These are phyloP conservation scores for Yamadazyma oceani DNA, from an alignment of 1,139 yeast genomes.

Conservation along the genomic window DNA sequence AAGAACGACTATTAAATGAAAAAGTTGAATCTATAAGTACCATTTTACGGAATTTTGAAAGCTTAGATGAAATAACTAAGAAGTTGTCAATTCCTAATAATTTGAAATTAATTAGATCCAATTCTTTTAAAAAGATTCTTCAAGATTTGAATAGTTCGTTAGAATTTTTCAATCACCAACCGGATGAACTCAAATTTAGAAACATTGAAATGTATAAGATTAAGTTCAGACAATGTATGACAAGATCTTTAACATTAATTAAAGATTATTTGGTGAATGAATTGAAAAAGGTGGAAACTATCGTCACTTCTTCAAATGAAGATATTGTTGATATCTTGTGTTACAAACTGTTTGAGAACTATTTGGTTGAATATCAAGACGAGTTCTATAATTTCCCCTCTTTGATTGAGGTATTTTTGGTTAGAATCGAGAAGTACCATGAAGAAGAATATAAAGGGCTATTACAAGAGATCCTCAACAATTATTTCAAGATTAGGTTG, in stretches of 20 bases:
- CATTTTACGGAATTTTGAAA: constrained; percentile 63
- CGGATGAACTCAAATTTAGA: constrained; percentile 41
- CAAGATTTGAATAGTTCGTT: constrained; percentile 57
- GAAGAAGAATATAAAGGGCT: constrained; percentile 73
- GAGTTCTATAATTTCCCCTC: constrained; percentile 35
- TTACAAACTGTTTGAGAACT: constrained; percentile 55
- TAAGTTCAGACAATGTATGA: constrained; percentile 81
- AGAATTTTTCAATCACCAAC: constrained; percentile 36
- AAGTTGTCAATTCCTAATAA: constrained; percentile 59
- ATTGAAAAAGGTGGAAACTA: constrained; percentile 48
- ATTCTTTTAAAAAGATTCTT: constrained; percentile 56
- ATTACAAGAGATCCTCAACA: constrained; percentile 60
- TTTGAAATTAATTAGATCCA: constrained; percentile 34
- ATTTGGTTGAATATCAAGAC: constrained; percentile 24
- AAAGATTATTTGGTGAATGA: constrained; percentile 62
- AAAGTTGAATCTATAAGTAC: constrained; percentile 51
- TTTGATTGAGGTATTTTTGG: constrained; percentile 50
- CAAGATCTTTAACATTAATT: constrained; percentile 75
- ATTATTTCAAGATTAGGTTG: constrained; percentile 59
- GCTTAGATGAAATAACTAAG: constrained; percentile 67
- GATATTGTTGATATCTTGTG: constrained; percentile 17
- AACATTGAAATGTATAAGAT: constrained; percentile 71
- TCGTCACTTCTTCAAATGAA: constrained; percentile 31
- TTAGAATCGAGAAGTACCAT: constrained; percentile 45
- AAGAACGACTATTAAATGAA: constrained; percentile 45